These are phyloP conservation scores for Brettanomyces sp. DNA, from an alignment of 805 yeast genomes.

Conservation along the genomic window DNA sequence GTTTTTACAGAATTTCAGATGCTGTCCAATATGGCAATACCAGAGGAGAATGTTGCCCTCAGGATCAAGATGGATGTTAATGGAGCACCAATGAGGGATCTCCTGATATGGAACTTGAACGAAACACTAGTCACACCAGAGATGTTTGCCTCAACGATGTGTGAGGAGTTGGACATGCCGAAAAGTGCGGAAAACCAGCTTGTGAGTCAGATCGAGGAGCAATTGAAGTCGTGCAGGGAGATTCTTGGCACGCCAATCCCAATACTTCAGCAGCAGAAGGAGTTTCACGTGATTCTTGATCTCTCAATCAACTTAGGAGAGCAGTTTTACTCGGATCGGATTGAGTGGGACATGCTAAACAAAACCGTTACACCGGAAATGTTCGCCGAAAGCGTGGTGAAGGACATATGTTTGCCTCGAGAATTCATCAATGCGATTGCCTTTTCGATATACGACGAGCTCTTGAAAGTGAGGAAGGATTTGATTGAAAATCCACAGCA, in stretches of 20 bases:
- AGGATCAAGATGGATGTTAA: conserved; percentile 53
- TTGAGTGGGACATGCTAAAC: conserved; percentile 81
- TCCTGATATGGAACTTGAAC: conserved; percentile 65
- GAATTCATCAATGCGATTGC: conserved; percentile 90
- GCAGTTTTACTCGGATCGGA: conserved; percentile 78
- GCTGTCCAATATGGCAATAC: conserved; percentile 25
- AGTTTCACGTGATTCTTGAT: conserved; percentile 70
- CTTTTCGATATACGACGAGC: conserved; percentile 73
- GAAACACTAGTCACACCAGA: conserved; percentile 64
- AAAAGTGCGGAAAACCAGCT: conserved; percentile 53
- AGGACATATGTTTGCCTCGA: conserved; percentile 72
- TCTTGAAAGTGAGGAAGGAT: conserved; percentile 71
- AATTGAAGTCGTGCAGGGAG: conserved; percentile 65
- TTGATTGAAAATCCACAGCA: conserved; percentile 49
- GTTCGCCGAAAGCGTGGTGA: conserved; percentile 75
- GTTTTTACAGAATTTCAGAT: conserved; percentile 25
- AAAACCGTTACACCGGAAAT: conserved; percentile 61
- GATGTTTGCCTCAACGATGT: conserved; percentile 62
- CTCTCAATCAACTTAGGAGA: conserved; percentile 76
- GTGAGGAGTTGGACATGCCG: conserved; percentile 79
- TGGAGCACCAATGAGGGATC: conserved; percentile 46
- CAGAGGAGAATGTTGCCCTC: conserved; percentile 54
- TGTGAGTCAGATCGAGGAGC: conserved; percentile 64
- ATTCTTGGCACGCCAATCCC: conserved; percentile 45
- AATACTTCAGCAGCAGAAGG: conserved; percentile 26